Percentiles rank a stretch among this genome's conserved stretches.
Evolutionary conservation across 768 basidiomycete genomes (phyloP).

Genomic region (Flagelloscypha sp.): DNA sequence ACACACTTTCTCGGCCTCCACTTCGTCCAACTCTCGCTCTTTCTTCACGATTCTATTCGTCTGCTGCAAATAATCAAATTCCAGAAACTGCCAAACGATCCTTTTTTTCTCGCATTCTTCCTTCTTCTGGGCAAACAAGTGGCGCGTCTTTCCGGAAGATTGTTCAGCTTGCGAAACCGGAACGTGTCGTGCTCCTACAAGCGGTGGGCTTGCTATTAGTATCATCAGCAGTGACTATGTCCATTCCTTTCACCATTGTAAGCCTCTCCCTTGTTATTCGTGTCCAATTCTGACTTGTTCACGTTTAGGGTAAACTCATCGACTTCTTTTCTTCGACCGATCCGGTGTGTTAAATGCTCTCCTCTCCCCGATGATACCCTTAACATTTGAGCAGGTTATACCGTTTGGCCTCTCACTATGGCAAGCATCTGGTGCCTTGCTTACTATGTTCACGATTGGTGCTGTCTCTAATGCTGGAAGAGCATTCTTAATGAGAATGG

Average conservation of each 20-base stretch:
- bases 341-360: slow-evolving; percentile 42
- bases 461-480: slow-evolving; percentile 81
- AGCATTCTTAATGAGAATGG: slow-evolving; percentile 77
- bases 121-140: slow-evolving; percentile 15
- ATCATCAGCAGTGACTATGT: slow-evolving; percentile 89
- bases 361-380: slow-evolving; percentile 1
- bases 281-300: too few species aligned
- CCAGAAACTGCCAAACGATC: too few species aligned
- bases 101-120: slow-evolving; percentile 20
- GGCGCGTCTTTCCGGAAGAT: slow-evolving; percentile 30
- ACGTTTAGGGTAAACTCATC: slow-evolving; percentile 86
- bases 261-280: too few species aligned
- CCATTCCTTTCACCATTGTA: slow-evolving; percentile 88
- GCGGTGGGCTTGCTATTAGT: slow-evolving; percentile 76
- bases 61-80: slow-evolving; percentile 24
- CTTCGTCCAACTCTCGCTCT: slow-evolving; percentile 4
- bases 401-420: slow-evolving; percentile 74
- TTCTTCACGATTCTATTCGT: slow-evolving; percentile 13
- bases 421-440: slow-evolving; percentile 67
- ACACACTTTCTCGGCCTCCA: slow-evolving; percentile 12
- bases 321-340: slow-evolving; percentile 78
- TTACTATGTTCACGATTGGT: slow-evolving; percentile 77
- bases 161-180: slow-evolving; percentile 70
- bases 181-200: slow-evolving; percentile 63
- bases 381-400: slow-evolving; percentile 42